Conservation (phyloP, 441 rosid species). For the Geranium incanum region DNA sequence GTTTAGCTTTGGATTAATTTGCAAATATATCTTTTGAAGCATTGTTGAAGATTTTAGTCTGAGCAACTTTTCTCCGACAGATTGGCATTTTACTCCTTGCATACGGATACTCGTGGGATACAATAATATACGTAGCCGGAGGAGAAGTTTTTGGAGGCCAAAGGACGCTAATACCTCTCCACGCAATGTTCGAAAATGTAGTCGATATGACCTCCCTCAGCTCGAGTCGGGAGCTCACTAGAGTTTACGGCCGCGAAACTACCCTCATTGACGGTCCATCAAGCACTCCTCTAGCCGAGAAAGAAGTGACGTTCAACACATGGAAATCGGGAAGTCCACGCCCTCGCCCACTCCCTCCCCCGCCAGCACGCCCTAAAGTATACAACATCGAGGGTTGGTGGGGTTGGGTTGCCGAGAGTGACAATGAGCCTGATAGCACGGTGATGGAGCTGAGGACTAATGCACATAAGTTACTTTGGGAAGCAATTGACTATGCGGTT, state of each 20-base stretch:
- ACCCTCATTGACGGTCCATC: constrained; percentile 39
- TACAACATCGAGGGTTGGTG: constrained; percentile 97
- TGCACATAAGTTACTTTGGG: constrained; percentile 93
- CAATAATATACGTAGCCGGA: constrained; percentile 73
- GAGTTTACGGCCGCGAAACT: constrained; percentile 80
- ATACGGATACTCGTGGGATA: constrained; percentile 81
- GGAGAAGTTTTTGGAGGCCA: constrained; percentile 98
- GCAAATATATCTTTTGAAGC: no score
- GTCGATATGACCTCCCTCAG: constrained; percentile 88
- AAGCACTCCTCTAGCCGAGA: constrained; percentile 40
- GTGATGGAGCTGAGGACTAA: constrained; percentile 90
- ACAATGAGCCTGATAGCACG: constrained; percentile 92
- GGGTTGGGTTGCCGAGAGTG: constrained; percentile 99
- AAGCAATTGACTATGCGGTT: constrained; percentile 77
- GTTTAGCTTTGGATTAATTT: background rate
- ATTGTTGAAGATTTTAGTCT: background rate
- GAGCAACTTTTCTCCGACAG: constrained; percentile 27
- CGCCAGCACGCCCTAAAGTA: constrained; percentile 78
- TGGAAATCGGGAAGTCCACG: constrained; percentile 68
- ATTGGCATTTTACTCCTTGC: constrained; percentile 93
- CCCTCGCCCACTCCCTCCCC: constrained; percentile 96
- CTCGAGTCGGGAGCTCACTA: constrained; percentile 74
- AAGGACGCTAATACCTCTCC: constrained; percentile 73
- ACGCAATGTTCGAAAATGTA: constrained; percentile 86
- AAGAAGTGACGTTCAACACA: constrained; percentile 47